These are phyloP conservation scores for Urochloa ruziziensis DNA, from an alignment of 176 grass and related monocot genomes.

Conservation along the genomic window DNA sequence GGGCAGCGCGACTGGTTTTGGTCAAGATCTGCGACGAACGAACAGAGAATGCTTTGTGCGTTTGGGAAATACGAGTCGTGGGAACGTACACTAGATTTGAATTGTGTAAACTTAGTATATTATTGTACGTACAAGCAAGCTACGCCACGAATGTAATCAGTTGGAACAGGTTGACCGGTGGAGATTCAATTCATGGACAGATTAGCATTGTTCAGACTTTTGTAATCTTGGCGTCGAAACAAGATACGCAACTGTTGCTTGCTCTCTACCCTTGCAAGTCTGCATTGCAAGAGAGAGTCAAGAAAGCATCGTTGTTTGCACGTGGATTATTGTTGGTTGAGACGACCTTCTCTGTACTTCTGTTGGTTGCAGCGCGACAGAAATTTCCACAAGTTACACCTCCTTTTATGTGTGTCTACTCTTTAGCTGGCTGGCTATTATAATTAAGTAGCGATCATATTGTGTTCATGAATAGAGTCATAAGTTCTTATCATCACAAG, in stretches of 20 bases:
- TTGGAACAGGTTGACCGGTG: neutral
- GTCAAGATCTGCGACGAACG: neutral
- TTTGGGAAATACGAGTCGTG: neutral
- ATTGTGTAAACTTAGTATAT: neutral
- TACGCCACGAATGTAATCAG: neutral
- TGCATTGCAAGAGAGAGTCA: neutral
- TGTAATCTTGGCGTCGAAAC: neutral
- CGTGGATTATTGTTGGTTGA: slow-evolving; percentile 3
- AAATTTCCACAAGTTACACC: slow-evolving; percentile 1
- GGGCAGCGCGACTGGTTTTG: neutral
- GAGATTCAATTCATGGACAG: slow-evolving; percentile 8
- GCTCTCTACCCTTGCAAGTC: neutral
- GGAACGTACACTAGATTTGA: neutral
- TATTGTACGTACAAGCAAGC: neutral
- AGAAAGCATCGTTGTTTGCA: slow-evolving; percentile 4
- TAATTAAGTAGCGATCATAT: neutral
- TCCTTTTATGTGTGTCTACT: neutral
- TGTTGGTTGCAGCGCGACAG: slow-evolving; percentile 22
- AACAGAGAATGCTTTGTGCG: neutral
- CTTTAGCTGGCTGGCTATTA: neutral
- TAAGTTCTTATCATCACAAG: neutral
- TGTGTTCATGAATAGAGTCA: neutral
- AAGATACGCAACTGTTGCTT: neutral
- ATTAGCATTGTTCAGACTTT: neutral
- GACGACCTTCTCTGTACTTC: neutral